phyloP scores from a whole-genome alignment of 1,139 yeast species.

The Nakaseomyces nivariensis region DNA sequence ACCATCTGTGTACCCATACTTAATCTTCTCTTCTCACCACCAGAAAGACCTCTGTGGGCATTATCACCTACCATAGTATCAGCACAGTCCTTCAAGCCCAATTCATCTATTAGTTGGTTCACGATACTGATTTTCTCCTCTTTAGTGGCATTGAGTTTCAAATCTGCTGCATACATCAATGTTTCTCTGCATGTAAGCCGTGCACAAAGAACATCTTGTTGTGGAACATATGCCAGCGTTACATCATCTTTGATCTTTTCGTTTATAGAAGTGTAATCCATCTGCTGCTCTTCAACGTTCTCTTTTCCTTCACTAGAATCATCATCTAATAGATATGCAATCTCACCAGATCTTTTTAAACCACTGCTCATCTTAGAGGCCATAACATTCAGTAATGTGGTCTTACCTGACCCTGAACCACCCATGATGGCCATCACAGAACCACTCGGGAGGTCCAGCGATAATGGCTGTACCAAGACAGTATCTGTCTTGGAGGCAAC shows the following conservation, averaged over 20 bases:
- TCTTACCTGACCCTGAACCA: constrained; percentile 70
- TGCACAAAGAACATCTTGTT: constrained; percentile 65
- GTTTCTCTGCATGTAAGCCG: constrained; percentile 66
- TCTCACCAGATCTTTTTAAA: constrained; percentile 34
- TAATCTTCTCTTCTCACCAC: constrained; percentile 76
- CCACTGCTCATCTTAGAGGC: constrained; percentile 46
- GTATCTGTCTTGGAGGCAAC: constrained; percentile 17
- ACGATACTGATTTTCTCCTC: constrained; percentile 42
- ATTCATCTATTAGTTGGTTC: constrained; percentile 45
- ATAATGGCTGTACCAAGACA: constrained; percentile 17
- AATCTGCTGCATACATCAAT: constrained; percentile 57
- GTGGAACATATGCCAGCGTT: constrained; percentile 57
- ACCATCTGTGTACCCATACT: constrained; percentile 72
- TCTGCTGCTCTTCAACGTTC: constrained; percentile 1
- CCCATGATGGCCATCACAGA: constrained; percentile 28
- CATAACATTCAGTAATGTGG: constrained; percentile 63
- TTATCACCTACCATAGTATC: constrained; percentile 45
- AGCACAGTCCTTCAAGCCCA: constrained; percentile 54
- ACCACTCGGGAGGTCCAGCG: constrained; percentile 23
- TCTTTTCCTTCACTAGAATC: background rate
- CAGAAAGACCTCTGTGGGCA: constrained; percentile 47
- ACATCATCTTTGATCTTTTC: constrained; percentile 7
- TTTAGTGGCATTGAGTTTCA: constrained; percentile 42
- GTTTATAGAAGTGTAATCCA: background rate
- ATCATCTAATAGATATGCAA: constrained; percentile 6